Evolutionary conservation across 2,329 filamentous ascomycete genomes (phyloP), one percentile per base, ranked within the genome.

Genomic region (Sarocladium strictum): DNA sequence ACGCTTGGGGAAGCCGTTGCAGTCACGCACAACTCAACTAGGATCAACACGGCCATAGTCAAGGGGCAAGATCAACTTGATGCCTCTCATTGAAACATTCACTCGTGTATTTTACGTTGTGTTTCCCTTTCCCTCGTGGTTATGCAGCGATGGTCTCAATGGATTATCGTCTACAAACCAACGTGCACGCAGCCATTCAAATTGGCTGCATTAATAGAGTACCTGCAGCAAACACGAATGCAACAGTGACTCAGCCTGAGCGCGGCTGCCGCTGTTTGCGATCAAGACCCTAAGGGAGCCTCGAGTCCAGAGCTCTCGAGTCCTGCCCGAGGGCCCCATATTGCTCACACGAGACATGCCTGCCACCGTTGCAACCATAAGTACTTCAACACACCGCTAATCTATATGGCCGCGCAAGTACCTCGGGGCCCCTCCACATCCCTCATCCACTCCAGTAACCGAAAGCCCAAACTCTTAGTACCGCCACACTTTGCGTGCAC

Each of bases 401-500:
- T 3, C n/a, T n/a, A 27, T 3, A 15, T 27, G 43, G 9, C 23
- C 3, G 24, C 23, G 3, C n/a, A 29, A 29, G 43, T 47, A 47
- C 43, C 21, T 47, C 24, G 12, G 35, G 9, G 17, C 17, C 15
- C 40, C 40, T 43, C 40, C 40, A 43, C 40, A 24, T 43, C 40
- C 40, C n/a, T 23, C 40, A 43, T 43, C 40, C 24, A 47, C 43
- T 47, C 23, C 43, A 47, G 43, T 24, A 47, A 27, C 43, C 17
- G 21, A 17, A 7, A 26, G 43, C 43, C 24, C 43, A 26, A 47
- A 27, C 23, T 27, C 43, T 26, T 27, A n/a, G 43, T 47, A 33
- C 47, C 29, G 29, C 47, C 47, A 35, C 47, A 47, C 43, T 47
- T 47, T 47, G 43, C 43, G 23, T 47, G 29, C 43, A 47, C 47